Conservation (phyloP, 2,329 filamentous ascomycete genomes). For the Penicillium sclerotiorum region DNA sequence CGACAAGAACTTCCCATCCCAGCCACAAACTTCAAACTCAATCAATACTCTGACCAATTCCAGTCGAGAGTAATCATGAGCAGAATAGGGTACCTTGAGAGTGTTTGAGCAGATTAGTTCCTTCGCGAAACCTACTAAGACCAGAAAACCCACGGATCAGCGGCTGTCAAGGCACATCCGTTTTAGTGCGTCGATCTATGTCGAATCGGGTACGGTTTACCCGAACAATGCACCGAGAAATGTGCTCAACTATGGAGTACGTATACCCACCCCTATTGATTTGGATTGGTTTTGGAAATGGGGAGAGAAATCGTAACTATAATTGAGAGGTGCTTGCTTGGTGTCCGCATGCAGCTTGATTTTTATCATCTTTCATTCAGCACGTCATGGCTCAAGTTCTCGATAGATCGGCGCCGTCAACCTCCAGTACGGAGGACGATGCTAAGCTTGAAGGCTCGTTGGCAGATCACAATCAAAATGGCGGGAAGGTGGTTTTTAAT, state of each 20-base stretch:
- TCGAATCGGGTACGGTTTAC: constrained; percentile 5
- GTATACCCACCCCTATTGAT: background rate
- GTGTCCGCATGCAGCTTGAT: background rate
- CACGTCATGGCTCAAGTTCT: constrained; percentile 20
- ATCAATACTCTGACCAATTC: no score
- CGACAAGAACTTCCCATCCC: background rate
- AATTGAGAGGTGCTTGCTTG: background rate
- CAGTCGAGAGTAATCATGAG: no score
- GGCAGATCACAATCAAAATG: constrained; percentile 8
- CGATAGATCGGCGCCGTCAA: constrained; percentile 8
- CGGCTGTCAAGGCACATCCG: constrained; percentile 19
- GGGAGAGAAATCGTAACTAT: background rate
- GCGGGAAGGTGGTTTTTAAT: constrained; percentile 44
- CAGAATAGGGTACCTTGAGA: constrained; percentile 29
- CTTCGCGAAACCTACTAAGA: background rate
- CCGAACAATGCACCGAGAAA: constrained; percentile 10
- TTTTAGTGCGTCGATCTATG: constrained; percentile 14
- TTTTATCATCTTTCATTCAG: background rate
- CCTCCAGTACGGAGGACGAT: background rate
- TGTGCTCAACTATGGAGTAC: constrained; percentile 8
- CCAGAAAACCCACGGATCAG: constrained; percentile 10
- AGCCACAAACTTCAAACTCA: no score
- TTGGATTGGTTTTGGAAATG: background rate
- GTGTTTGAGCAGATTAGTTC: constrained; percentile 33
- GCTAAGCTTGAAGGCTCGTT: background rate